A percentile compares a stretch with the other conserved stretches of the same genome.
phyloP scores from a whole-genome alignment of 768 basidiomycete species.

The Leucogyrophana mollusca region DNA sequence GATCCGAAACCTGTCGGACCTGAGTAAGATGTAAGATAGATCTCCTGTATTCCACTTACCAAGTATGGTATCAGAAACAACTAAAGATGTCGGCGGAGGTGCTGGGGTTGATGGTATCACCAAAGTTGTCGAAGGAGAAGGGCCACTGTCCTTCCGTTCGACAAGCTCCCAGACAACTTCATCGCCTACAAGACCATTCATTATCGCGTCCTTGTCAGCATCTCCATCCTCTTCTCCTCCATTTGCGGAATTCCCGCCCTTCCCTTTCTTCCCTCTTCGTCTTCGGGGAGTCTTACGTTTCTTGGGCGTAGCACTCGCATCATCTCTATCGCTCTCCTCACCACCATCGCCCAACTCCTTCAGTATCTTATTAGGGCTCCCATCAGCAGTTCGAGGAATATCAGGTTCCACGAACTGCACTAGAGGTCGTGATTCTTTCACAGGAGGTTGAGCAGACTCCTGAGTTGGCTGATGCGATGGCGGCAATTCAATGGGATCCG shows the following conservation, averaged over 20 bases:
- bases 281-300: constrained; percentile 38
- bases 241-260: constrained; percentile 30
- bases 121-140: constrained; percentile 13
- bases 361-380: constrained; percentile 2
- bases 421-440: not conserved
- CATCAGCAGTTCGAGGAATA: constrained; percentile 5
- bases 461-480: too few species aligned
- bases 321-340: constrained; percentile 63
- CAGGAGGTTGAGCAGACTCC: too few species aligned
- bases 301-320: constrained; percentile 41
- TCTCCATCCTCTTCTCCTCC: constrained; percentile 25
- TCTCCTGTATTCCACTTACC: constrained; percentile 44
- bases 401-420: constrained; percentile 8
- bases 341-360: constrained; percentile 27
- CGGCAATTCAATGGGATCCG: too few species aligned
- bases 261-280: constrained; percentile 52
- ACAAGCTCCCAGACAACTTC: constrained; percentile 13
- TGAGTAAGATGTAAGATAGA: constrained; percentile 5
- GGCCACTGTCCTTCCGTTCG: constrained; percentile 21
- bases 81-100: constrained; percentile 45
- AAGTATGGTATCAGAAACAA: constrained; percentile 72
- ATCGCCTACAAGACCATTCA: constrained; percentile 26
- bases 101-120: constrained; percentile 24
- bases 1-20: constrained; percentile 80
- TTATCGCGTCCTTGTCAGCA: constrained; percentile 24